Percentiles rank a stretch among this genome's conserved stretches.
These are phyloP conservation scores for Nakaseomyces kungkrabaensis DNA, from an alignment of 1,139 yeast species.

Conservation along the genomic window DNA sequence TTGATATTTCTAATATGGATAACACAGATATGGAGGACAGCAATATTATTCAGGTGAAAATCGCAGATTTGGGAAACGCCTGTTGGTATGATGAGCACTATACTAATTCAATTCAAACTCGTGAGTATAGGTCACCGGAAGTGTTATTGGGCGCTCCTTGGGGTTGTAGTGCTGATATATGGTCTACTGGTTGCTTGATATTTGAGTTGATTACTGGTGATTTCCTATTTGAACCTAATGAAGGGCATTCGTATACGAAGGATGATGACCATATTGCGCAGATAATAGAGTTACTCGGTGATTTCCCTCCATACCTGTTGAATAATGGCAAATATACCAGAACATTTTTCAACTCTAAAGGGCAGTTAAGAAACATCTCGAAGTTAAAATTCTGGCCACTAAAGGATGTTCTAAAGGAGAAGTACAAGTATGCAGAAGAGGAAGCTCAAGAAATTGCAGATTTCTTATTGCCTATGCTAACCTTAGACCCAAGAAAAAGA, in stretches of 20 bases:
- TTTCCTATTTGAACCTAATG: constrained; percentile 56
- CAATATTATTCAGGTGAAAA: constrained; percentile 41
- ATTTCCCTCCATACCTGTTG: constrained; percentile 42
- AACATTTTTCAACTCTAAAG: constrained; percentile 44
- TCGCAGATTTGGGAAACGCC: constrained; percentile 71
- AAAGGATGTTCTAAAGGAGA: constrained; percentile 48
- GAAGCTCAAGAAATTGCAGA: constrained; percentile 49
- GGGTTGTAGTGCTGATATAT: constrained; percentile 69
- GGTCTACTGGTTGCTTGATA: constrained; percentile 65
- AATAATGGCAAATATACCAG: constrained; percentile 43
- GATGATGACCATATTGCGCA: constrained; percentile 74
- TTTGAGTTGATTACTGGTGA: constrained; percentile 72
- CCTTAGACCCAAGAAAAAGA: constrained; percentile 54
- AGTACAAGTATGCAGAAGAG: constrained; percentile 42
- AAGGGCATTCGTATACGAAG: constrained; percentile 42
- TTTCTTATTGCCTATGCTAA: constrained; percentile 58
- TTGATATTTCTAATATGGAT: constrained; percentile 31
- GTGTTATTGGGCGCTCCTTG: constrained; percentile 49
- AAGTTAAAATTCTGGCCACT: constrained; percentile 59
- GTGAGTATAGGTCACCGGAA: constrained; percentile 71
- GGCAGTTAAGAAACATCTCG: constrained; percentile 46
- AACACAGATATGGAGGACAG: constrained; percentile 13
- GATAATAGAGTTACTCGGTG: constrained; percentile 55
- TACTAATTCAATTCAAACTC: constrained; percentile 64
- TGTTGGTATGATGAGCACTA: constrained; percentile 58